These are phyloP conservation scores for Lycium barbarum DNA, from an alignment of 257 asterid genomes.

Conservation along the genomic window DNA sequence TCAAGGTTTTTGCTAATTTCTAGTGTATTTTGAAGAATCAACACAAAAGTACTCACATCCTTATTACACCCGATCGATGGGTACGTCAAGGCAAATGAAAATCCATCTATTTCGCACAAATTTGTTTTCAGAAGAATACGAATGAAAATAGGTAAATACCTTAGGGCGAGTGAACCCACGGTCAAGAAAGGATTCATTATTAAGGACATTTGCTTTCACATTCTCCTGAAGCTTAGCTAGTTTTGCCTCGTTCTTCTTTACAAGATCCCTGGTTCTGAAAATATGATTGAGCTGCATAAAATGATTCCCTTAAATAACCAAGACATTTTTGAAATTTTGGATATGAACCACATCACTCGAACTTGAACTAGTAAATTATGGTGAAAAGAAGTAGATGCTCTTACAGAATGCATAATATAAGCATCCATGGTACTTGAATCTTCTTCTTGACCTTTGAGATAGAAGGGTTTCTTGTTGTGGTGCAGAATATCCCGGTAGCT, in stretches of 20 bases:
- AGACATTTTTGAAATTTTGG: constrained; percentile 33
- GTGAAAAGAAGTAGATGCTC: constrained; percentile 34
- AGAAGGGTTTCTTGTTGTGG: constrained; percentile 91
- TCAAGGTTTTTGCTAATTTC: neutral
- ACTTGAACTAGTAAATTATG: neutral
- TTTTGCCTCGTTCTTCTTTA: constrained; percentile 70
- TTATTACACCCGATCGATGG: neutral
- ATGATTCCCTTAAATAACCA: constrained; percentile 34
- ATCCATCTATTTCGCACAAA: constrained; percentile 11
- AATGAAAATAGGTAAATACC: constrained; percentile 49
- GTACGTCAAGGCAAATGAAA: constrained; percentile 12
- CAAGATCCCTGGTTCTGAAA: constrained; percentile 68
- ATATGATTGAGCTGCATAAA: constrained; percentile 89
- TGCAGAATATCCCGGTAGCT: constrained; percentile 90
- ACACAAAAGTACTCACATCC: neutral
- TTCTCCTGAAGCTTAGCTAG: constrained; percentile 59
- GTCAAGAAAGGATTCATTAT: constrained; percentile 65
- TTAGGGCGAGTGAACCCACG: constrained; percentile 97
- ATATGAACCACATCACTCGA: neutral
- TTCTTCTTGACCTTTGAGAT: constrained; percentile 81
- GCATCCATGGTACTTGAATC: constrained; percentile 88
- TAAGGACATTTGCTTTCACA: constrained; percentile 44
- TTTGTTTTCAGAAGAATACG: neutral
- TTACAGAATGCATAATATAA: constrained; percentile 86
- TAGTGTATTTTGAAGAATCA: neutral